A percentile compares a stretch with the other conserved stretches of the same genome.
These are phyloP conservation scores for Cercospora nicotianae DNA, from an alignment of 2,329 filamentous ascomycete genomes.

Conservation along the genomic window DNA sequence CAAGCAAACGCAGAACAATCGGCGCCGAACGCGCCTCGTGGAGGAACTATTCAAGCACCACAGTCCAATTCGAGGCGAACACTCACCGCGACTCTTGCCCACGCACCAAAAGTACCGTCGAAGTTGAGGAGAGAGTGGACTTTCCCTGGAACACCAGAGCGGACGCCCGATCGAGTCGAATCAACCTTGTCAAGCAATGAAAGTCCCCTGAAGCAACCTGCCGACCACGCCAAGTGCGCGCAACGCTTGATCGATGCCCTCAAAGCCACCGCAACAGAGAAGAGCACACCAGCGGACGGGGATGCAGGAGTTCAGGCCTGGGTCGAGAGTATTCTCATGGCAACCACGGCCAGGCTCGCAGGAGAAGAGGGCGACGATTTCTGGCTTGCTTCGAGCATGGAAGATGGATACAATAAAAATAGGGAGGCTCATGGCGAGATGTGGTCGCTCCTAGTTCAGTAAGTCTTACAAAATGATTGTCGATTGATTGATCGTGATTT, in stretches of 20 bases:
- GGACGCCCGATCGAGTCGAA: not conserved
- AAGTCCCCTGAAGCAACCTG: too few relatives aligned
- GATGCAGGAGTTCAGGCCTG: not conserved
- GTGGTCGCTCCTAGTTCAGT: not conserved
- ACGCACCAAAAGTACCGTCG: not conserved
- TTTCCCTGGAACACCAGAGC: not conserved
- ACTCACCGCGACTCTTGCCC: not conserved
- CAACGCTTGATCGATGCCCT: not conserved
- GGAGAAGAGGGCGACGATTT: not conserved
- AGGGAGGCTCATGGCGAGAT: not conserved
- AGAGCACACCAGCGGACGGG: not conserved
- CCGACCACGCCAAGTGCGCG: not conserved
- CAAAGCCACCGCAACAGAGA: not conserved
- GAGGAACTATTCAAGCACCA: not conserved
- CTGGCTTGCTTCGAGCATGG: not conserved
- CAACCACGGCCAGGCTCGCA: not conserved
- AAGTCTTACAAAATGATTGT: not conserved
- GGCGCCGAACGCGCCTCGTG: not conserved
- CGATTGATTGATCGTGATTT: not conserved
- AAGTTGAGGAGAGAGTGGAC: not conserved
- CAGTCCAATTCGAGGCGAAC: not conserved
- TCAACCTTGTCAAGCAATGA: not conserved
- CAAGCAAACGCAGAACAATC: not conserved
- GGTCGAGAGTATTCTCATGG: not conserved
- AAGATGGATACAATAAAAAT: not conserved